Conservation (phyloP, 2,329 filamentous ascomycete genomes). For the Paecilomyces sp. region DNA sequence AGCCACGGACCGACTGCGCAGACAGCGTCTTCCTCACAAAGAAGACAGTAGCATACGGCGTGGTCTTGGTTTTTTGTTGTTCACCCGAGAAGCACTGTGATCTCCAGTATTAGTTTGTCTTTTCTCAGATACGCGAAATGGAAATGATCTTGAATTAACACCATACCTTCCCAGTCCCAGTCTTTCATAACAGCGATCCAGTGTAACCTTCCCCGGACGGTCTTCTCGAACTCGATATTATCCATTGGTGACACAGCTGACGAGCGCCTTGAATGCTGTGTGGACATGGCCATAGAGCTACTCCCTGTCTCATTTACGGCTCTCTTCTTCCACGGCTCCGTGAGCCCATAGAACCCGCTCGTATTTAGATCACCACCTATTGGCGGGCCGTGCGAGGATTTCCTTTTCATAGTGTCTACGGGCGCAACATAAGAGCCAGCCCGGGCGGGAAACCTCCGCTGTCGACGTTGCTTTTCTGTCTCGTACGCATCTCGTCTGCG, state of each 20-base stretch:
- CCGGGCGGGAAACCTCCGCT: constrained; percentile 20
- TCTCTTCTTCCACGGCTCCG: constrained; percentile 19
- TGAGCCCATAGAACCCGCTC: constrained; percentile 13
- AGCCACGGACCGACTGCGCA: not conserved
- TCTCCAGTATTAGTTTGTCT: not conserved
- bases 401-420: constrained; percentile 13
- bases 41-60: not conserved
- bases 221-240: constrained; percentile 52
- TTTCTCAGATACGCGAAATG: not conserved
- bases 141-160: not conserved
- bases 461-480: constrained; percentile 27
- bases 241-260: constrained; percentile 28
- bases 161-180: constrained; percentile 64
- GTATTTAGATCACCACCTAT: constrained; percentile 19
- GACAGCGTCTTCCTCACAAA: not conserved
- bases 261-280: constrained; percentile 14
- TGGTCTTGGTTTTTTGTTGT: not conserved
- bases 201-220: constrained; percentile 59
- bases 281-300: not conserved
- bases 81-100: not conserved
- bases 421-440: constrained; percentile 10
- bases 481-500: constrained; percentile 51
- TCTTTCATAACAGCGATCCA: constrained; percentile 68
- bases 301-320: constrained; percentile 4
- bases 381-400: constrained; percentile 3